A percentile compares a stretch with the other conserved stretches of the same genome.
phyloP scores from a whole-genome alignment of 768 basidiomycete genomes.

The Nidula microcarpa region DNA sequence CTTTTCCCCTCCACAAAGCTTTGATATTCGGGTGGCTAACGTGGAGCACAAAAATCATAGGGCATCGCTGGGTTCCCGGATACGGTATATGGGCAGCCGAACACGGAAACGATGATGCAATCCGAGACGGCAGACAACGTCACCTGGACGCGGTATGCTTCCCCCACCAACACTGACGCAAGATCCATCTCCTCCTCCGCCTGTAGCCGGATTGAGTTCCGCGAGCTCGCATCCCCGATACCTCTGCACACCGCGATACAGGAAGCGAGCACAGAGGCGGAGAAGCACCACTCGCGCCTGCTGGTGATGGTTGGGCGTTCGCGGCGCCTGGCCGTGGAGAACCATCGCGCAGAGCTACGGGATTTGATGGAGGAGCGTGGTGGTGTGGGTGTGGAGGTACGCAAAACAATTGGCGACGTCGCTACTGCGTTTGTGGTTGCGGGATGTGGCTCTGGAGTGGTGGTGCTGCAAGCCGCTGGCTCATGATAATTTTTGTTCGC shows the following conservation, averaged over 20 bases:
- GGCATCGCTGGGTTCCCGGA: slow-evolving; percentile 49
- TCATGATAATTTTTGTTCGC: background rate
- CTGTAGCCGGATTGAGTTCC: slow-evolving; percentile 61
- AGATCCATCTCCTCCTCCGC: slow-evolving; percentile 21
- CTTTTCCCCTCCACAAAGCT: no score
- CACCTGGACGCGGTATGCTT: slow-evolving; percentile 63
- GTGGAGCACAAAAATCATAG: slow-evolving; percentile 9
- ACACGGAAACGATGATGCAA: slow-evolving; percentile 63
- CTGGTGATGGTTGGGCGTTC: slow-evolving; percentile 75
- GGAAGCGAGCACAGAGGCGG: slow-evolving; percentile 27
- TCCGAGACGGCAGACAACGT: slow-evolving; percentile 86
- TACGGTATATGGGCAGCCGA: slow-evolving; percentile 65
- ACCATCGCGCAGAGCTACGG: slow-evolving; percentile 70
- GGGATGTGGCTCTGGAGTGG: slow-evolving; percentile 51
- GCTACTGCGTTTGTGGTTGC: slow-evolving; percentile 72
- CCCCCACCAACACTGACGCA: slow-evolving; percentile 9
- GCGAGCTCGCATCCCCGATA: slow-evolving; percentile 45
- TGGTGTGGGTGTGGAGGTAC: slow-evolving; percentile 56
- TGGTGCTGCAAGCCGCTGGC: slow-evolving; percentile 63
- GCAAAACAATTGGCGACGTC: slow-evolving; percentile 84
- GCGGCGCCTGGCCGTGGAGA: slow-evolving; percentile 66
- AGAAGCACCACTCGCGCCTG: slow-evolving; percentile 25
- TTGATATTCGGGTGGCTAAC: no score
- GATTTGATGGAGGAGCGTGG: slow-evolving; percentile 56
- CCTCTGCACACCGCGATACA: slow-evolving; percentile 60